phyloP scores from a whole-genome alignment of 805 yeast species.

The Kodamaea neixiangensis region DNA sequence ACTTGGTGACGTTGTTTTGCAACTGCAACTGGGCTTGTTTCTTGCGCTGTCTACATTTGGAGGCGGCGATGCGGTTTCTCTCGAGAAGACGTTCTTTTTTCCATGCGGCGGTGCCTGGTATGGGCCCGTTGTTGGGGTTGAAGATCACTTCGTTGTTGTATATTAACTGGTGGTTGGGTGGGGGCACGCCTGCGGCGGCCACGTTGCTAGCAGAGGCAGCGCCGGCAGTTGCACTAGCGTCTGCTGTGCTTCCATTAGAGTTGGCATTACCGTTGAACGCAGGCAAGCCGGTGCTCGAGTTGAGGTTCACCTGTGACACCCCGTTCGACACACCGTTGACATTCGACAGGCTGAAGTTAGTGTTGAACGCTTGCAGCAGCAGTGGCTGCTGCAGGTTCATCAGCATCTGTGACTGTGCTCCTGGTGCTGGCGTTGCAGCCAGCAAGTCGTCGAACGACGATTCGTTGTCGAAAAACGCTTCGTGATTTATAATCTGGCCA shows the following conservation, averaged over 20 bases:
- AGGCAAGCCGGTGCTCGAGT: constrained; percentile 6
- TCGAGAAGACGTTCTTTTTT: constrained; percentile 63
- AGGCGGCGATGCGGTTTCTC: constrained; percentile 67
- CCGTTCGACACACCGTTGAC: background rate
- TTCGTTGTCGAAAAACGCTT: constrained; percentile 36
- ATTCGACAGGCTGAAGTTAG: background rate
- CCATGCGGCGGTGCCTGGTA: constrained; percentile 69
- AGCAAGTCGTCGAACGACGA: constrained; percentile 19
- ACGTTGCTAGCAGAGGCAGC: constrained; percentile 6
- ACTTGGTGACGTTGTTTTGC: constrained; percentile 57
- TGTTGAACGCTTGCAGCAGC: background rate
- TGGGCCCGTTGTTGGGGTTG: constrained; percentile 54
- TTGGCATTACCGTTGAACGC: constrained; percentile 8
- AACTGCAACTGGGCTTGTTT: constrained; percentile 68
- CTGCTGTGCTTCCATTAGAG: constrained; percentile 14
- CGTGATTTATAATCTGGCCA: constrained; percentile 63
- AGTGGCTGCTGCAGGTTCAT: constrained; percentile 2
- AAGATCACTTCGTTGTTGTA: constrained; percentile 58
- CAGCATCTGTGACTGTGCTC: background rate
- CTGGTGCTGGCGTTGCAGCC: constrained; percentile 10
- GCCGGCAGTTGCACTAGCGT: constrained; percentile 11
- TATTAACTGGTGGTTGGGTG: constrained; percentile 52
- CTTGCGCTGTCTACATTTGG: constrained; percentile 67
- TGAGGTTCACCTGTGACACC: constrained; percentile 4
- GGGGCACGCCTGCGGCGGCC: constrained; percentile 41